Conservation (phyloP, 202 grass and related monocot genomes). For the Dendrocalamus latiflorus region DNA sequence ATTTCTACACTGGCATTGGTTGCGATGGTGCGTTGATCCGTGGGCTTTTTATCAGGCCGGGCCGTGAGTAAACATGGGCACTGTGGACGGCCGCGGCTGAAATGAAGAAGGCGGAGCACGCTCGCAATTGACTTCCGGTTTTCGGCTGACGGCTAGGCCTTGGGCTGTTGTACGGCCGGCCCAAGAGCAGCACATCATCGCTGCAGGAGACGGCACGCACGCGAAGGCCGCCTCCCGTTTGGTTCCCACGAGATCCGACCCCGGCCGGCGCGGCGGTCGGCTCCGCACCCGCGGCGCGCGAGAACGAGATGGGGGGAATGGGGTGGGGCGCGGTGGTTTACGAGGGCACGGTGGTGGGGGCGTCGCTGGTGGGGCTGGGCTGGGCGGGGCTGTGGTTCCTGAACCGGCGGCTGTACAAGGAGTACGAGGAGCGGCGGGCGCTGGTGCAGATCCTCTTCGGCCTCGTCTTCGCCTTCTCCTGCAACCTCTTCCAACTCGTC, state of each 20-base stretch:
- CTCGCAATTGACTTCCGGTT: background rate
- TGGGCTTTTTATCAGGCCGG: too few species aligned
- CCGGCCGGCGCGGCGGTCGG: background rate
- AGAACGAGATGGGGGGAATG: slow-evolving; percentile 21
- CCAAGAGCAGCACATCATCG: slow-evolving; percentile 1
- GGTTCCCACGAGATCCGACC: slow-evolving; percentile 38
- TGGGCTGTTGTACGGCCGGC: background rate
- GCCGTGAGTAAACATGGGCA: background rate
- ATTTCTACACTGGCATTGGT: background rate
- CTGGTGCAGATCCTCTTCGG: too few species aligned
- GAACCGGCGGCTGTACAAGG: too few species aligned
- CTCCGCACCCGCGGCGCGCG: background rate
- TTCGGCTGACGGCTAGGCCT: too few species aligned
- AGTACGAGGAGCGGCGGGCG: too few species aligned
- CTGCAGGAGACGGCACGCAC: slow-evolving; percentile 25
- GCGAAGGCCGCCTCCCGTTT: slow-evolving; percentile 1
- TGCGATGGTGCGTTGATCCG: fast-evolving
- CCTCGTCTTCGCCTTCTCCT: too few species aligned
- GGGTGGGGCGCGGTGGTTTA: slow-evolving; percentile 67
- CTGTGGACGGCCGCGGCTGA: background rate
- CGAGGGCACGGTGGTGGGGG: slow-evolving; percentile 62
- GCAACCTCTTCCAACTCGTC: too few species aligned
- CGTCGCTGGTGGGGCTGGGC: slow-evolving; percentile 67
- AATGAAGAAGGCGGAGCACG: background rate
- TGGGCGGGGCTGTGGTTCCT: too few species aligned